These are phyloP conservation scores for Macrophomina pseudophaseolina DNA, from an alignment of 2,329 filamentous ascomycete genomes.

Conservation along the genomic window DNA sequence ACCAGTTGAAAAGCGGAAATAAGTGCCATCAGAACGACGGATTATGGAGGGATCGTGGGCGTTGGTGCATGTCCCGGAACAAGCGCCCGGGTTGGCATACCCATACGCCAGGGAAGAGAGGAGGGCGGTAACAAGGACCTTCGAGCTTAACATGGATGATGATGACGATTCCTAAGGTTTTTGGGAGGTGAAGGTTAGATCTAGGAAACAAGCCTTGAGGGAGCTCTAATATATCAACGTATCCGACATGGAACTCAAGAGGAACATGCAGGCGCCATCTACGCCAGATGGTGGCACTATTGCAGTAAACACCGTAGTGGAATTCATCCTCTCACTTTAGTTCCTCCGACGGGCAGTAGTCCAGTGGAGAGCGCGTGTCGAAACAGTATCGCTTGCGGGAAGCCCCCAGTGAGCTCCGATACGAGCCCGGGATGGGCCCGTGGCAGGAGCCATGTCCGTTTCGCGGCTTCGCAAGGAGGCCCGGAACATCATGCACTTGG, in stretches of 20 bases:
- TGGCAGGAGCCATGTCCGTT: constrained; percentile 11
- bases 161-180: neutral
- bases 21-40: constrained; percentile 55
- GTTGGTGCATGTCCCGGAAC: constrained; percentile 50
- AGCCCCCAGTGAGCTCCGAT: neutral
- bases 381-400: constrained; percentile 1
- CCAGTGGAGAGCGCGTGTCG: neutral
- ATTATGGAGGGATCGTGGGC: constrained; percentile 58
- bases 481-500: constrained; percentile 17
- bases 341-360: neutral
- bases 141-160: constrained; percentile 6
- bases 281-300: constrained; percentile 6
- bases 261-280: neutral
- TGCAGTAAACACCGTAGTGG: neutral
- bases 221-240: neutral
- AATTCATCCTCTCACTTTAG: neutral
- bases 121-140: constrained; percentile 8
- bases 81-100: constrained; percentile 48
- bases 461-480: constrained; percentile 4
- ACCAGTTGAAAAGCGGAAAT: constrained; percentile 59
- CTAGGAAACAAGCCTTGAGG: neutral
- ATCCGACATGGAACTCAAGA: neutral
- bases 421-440: constrained; percentile 9
- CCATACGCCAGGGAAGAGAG: constrained; percentile 28
- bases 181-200: neutral